A percentile compares a stretch with the other conserved stretches of the same genome.
These are phyloP conservation scores for Psophocarpus tetragonolobus DNA, from an alignment of 306 rosid genomes.

Conservation along the genomic window DNA sequence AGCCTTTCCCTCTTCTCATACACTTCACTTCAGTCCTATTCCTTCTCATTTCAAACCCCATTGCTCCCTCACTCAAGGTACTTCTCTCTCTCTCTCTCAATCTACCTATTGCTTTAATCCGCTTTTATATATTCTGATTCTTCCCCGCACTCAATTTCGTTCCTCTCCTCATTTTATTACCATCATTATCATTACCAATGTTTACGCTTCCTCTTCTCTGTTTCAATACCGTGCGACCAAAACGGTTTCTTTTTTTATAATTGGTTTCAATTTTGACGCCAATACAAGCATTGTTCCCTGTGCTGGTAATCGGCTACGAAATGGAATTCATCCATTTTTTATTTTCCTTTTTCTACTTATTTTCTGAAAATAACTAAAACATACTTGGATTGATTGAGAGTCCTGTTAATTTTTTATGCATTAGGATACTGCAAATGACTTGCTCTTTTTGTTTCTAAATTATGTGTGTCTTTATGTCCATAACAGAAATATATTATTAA, in stretches of 20 bases:
- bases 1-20: neutral
- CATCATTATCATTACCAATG: neutral
- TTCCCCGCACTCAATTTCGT: neutral
- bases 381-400: neutral
- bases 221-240: neutral
- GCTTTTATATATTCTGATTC: neutral
- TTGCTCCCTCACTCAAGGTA: neutral
- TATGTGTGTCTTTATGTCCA: too few relatives aligned
- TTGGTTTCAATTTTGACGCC: constrained; percentile 9
- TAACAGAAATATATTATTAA: too few relatives aligned
- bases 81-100: neutral
- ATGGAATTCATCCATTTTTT: neutral
- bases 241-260: neutral
- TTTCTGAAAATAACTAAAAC: neutral
- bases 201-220: neutral
- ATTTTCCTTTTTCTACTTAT: neutral
- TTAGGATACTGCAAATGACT: neutral
- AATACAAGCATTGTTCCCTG: neutral
- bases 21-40: neutral
- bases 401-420: neutral
- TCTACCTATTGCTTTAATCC: neutral
- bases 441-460: constrained; percentile 10
- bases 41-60: neutral
- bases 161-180: neutral
- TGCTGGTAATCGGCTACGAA: neutral